phyloP scores from a whole-genome alignment of 768 basidiomycete species.

The Xerocomus potaroensis region DNA sequence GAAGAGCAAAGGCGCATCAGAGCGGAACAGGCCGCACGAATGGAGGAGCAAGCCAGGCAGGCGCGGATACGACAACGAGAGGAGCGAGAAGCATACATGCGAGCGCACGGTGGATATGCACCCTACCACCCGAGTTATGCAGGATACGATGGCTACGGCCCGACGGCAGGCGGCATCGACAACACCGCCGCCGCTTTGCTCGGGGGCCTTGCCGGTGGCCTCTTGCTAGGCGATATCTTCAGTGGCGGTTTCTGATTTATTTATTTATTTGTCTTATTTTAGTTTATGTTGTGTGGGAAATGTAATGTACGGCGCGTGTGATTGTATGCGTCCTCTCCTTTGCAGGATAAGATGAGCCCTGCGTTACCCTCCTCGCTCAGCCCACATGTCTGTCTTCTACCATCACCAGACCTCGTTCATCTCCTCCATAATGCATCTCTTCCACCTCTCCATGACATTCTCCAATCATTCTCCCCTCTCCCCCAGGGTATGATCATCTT shows the following conservation, averaged over 20 bases:
- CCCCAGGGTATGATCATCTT: slow-evolving; percentile 57
- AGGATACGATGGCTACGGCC: too few species aligned
- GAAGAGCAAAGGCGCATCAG: slow-evolving; percentile 38
- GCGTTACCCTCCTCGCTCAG: slow-evolving; percentile 69
- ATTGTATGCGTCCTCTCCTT: background rate
- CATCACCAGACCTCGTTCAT: slow-evolving; percentile 65
- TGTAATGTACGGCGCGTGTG: too few species aligned
- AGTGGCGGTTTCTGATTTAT: slow-evolving; percentile 36
- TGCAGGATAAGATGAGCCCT: slow-evolving; percentile 39
- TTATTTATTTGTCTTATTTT: too few species aligned
- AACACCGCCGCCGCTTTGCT: slow-evolving; percentile 25
- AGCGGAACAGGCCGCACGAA: slow-evolving; percentile 28
- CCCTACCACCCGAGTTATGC: slow-evolving; percentile 25
- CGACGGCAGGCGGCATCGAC: background rate
- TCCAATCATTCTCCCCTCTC: slow-evolving; percentile 82
- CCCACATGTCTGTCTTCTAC: slow-evolving; percentile 73
- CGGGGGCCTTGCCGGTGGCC: slow-evolving; percentile 47
- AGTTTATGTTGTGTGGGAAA: too few species aligned
- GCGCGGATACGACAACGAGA: slow-evolving; percentile 18
- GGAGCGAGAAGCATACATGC: slow-evolving; percentile 34
- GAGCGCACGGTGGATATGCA: slow-evolving; percentile 30
- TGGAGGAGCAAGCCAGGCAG: slow-evolving; percentile 16
- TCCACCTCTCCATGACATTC: slow-evolving; percentile 66
- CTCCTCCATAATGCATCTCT: slow-evolving; percentile 56
- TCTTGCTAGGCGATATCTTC: slow-evolving; percentile 45